Base-by-base conservation (phyloP, 2,329 filamentous ascomycete species). In the Xylaria sp. region DNA sequence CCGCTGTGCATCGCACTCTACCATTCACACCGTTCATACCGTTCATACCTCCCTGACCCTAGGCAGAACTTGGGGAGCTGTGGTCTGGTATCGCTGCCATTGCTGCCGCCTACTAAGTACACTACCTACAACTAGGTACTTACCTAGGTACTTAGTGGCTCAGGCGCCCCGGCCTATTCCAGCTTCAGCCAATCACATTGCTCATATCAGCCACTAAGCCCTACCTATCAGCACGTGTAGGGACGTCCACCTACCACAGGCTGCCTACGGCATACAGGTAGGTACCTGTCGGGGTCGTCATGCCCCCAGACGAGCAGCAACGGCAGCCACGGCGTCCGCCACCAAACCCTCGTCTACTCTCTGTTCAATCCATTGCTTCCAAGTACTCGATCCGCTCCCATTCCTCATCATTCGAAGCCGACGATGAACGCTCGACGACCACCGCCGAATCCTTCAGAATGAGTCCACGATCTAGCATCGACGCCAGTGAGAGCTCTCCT, bases 321-420 rank as follows among this genome's bases (percentile, higher is more conserved):
- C 56, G 3, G 3, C 37, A n/a, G 13, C 55, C 64, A 23, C 68
- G 68, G 63, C 72, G 69, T 21, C 74, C 81, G 74, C 73, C 82
- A 71, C 72, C 75, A 67, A 72, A 79, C 74, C 70, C 78, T 68
- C 76, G 80, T 67, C 79, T 81, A 63, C 79, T 79, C 71, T 85
- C 83, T 27, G 77, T 79, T 47, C 75, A 83, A 38, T 85, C 82
- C 41, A 74, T 79, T 71, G 74, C 77, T 23, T 85, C 85, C 62
- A 87, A 86, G 74, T 78, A 76, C 46, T 88, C 86, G 2, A 79
- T 83, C 64, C 79, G 76, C 66, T 89, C 86, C 35, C 83, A 84
- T 70, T 84, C 86, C 5, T 88, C 87, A 10, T 85, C 84, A 23
- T 88, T 88, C 66, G 86, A 89, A 75, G 88, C 87, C 66, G 87